Conservation (phyloP, 768 basidiomycete genomes). For the Infundibulicybe gibba region DNA sequence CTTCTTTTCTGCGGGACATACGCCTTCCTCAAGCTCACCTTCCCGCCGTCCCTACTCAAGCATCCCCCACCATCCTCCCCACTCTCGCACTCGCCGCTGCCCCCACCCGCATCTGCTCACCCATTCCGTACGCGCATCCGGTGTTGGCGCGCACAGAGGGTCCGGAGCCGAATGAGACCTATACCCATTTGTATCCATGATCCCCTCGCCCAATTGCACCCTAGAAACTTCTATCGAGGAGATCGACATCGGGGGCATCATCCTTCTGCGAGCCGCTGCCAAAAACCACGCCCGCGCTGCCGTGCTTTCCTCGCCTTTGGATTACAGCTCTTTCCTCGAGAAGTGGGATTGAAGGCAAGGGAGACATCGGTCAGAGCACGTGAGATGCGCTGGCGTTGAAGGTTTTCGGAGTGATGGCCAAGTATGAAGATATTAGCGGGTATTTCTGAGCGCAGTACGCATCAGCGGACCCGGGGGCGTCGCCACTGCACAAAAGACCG, state of each 20-base stretch:
- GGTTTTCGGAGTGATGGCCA: conserved; percentile 95
- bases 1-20: conserved; percentile 46
- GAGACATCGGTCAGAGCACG: conserved; percentile 67
- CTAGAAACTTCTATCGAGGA: conserved; percentile 94
- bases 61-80: too few species aligned
- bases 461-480: conserved; percentile 91
- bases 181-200: too few species aligned
- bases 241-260: too few species aligned
- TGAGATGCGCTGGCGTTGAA: conserved; percentile 86
- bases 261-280: conserved; percentile 93
- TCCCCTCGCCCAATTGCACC: conserved; percentile 84
- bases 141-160: too few species aligned
- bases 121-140: too few species aligned
- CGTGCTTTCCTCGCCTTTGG: too few species aligned
- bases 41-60: conserved; percentile 29
- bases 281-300: conserved; percentile 99
- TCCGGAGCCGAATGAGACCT: conserved; percentile 37
- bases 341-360: conserved; percentile 72
- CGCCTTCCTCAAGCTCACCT: conserved; percentile 49
- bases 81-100: too few species aligned
- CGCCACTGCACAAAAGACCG: conserved; percentile 75
- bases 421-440: conserved; percentile 93
- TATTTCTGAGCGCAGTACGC: conserved; percentile 99
- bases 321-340: too few species aligned
- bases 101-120: too few species aligned